Base-by-base conservation (phyloP, 306 rosid species). In the Inga laurina region DNA sequence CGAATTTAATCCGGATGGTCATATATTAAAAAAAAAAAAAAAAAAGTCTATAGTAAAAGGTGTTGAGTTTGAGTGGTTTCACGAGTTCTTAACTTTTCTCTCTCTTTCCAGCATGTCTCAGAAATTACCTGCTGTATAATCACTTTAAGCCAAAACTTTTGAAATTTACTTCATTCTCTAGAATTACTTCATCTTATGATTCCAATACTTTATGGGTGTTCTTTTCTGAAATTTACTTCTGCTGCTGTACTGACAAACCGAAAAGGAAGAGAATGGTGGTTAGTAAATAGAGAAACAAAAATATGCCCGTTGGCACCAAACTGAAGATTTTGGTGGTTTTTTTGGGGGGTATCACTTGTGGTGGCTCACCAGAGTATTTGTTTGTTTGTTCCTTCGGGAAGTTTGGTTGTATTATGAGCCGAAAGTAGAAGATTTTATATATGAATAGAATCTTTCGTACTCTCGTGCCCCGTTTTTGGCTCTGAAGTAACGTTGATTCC, bases 231-330 rank as follows among this genome's bases (percentile, higher is more conserved):
- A 18, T 54, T 18, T 54, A 54, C 61, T 54, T 54, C 24, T 18
- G 18, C 61, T 54, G 61, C 61, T 4, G 61, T 54, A 54, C 61
- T 18, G 3, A 16, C 61, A 54, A 54, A 5, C 24, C 6, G 19
- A 21, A 18, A 51, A 18, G 2, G 34, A 22, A 10, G 19, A 62
- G 19, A 62, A 27, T 27, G 8, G 69, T 27, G 69, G 69, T 4
- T 39, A 11, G 39, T 24, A 27, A 27, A 30, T 27, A 12, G 39
- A 12, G 69, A 81, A 30, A 59, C n/a, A 12, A 66, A n/a, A 46
- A 80, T 76, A 76, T 83, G 19, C 74, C 75, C 68, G 68, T 81
- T 27, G 83, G 61, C 49, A 83, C 83, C 83, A 80, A 54, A 52
- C 56, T 34, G 41, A 49, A 78, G 65, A 75, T 57, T 51, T 34